Base-by-base conservation (phyloP, 108 stramenopile species). In the Conticribra weissflogii region DNA sequence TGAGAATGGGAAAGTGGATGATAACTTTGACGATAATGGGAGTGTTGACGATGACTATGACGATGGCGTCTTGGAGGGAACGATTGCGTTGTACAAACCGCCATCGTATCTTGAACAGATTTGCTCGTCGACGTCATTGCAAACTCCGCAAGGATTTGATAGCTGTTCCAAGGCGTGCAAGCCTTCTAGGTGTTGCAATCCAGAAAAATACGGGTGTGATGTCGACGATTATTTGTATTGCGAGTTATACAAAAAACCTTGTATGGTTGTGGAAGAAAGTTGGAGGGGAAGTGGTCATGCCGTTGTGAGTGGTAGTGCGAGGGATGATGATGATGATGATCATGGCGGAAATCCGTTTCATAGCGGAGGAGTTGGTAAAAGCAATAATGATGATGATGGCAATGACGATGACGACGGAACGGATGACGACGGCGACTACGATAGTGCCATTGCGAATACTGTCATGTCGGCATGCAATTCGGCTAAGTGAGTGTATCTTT, bases 201-300 rank as follows among this genome's bases (percentile, higher is more conserved):
- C 72, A 1, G 63, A 74, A 7, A 19, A 31, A 0, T 74, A 65
- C 29, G 63, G 27, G 1, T 74, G 72, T 34, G 41, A 64, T 22
- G 19, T 74, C 47, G 49, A 31, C 3, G 63, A 74, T 52, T 25
- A 64, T 23, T 32, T 49, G 34, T 58, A 65, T 7, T 74, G 72
- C 22, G 28, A 34, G 0, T 30, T 15, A 1, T 74, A 74, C 47
- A 50, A 74, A 58, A 47, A 28, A 27, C 64, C 57, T 15, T 74
- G 72, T 65, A 25, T 16, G 2, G 62, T 3, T 61, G 74, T 70
- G 21, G 67, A 68, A 12, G 67, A 70, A 33, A 70, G 48, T 29
- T 69, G 74, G 68, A 70, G 74, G 44, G 74, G 74, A 34, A 76
- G 68, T 54, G 74, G 74, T 22, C 74, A 76, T 54, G 68, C 70